Evolutionary conservation across 148 eudicot species (phyloP), one percentile per base, ranked within the genome.

Genomic region (Dianthus caryophyllus): DNA sequence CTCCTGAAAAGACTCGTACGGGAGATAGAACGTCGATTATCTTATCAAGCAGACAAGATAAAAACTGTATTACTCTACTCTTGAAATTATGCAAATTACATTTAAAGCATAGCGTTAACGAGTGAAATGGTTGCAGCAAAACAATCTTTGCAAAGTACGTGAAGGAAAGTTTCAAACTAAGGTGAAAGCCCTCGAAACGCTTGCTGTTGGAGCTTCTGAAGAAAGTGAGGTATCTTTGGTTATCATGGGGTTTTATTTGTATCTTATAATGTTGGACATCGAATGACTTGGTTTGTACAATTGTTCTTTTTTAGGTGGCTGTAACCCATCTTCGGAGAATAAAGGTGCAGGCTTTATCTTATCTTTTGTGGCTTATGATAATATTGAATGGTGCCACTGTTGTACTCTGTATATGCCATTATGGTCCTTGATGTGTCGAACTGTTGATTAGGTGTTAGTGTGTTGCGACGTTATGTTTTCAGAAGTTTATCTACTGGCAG

Each of bases 21-120:
- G 69, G 97, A 90, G 82, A 88, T 88, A 75, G 89, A 95, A 79
- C 87, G 74, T 26, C 93, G 97, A 64, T 67, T 78, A 67, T 86
- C 90, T 27, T 76, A 74, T 66, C 96, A 88, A 77, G 87, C 83
- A 57, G 88, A 84, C 66, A 83, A 69, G 69, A 73, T 85, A 66
- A 84, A 69, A 74, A 88, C 72, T 79, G 99, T 88, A 85, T 21
- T 44, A 29, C 64, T 48, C 64, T 64, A 59, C 44, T 65, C n/a
- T 55, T 66, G 61, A 38, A 49, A 44, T 54, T 4, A 15, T 50
- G 17, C 14, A 66, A 13, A 33, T 69, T 64, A 31, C 66, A 18
- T n/a, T n/a, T 64, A 61, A 63, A 58, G 21, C 33, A 68, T 33
- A 41, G 48, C 21, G 36, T 74, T 75, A 30, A 60, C 60, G 6